Base-by-base conservation (phyloP, 73 alveolate species). In the Paramecium sonneborni region DNA sequence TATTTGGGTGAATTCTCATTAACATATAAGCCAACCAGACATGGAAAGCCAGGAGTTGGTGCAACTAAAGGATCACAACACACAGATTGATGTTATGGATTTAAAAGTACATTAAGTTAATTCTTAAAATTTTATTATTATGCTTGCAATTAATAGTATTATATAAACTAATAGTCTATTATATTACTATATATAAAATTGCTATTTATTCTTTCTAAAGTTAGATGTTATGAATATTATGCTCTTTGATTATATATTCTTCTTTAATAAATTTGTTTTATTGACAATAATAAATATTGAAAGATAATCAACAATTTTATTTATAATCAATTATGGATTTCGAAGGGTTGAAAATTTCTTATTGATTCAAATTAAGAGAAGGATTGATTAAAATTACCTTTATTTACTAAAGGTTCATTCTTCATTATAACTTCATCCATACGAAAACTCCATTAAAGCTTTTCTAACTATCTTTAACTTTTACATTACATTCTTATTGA, bases 31-130 rank as follows among this genome's bases (percentile, higher is more conserved):
- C 94, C 95, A 92, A 92, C 93, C 72, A 85, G 88, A 38, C 97
- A 94, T 92, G 97, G 97, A 76, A 94, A 92, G 92, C 95, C 96
- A 90, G 97, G 97, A 82, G 97, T 92, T 74, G 97, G 96, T 88
- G 97, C 93, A 84, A 92, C 96, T 23, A 88, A 88, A 82, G 93
- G 93, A 41, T 79, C 90, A 79, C 55, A 38, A 79, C 90, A 79
- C 46, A 79, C 90, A 79, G 90, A 79, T 79, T 79, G 90, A 79
- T 79, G 55, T 72, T 35, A 62, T 62, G 84, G 48, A 62, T 62
- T 32, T 26, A 62, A 62, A 62, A 62, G 84, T 62, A 62, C 84
- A 62, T 62, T 62, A 62, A 62, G 44, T 62, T 30, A 30, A 15
- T 62, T 62, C 84, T 26, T n/a, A n/a, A n/a, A 62, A 30, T 23